phyloP scores from a whole-genome alignment of 352 stramenopile genomes.

The Globisporangium apiculatum region DNA sequence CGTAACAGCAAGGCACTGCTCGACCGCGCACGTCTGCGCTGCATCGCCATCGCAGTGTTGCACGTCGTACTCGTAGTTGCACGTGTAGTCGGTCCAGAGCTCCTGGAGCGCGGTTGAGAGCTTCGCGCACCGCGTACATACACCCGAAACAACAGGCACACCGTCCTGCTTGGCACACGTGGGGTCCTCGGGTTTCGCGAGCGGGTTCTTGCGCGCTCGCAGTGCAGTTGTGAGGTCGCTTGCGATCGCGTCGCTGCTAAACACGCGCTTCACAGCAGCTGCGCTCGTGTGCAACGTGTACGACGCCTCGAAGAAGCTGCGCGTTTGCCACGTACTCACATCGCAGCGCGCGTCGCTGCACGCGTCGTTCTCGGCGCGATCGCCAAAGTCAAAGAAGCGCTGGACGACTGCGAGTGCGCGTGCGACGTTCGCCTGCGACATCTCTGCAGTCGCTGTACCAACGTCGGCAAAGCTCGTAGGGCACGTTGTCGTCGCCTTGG shows the following conservation, averaged over 20 bases:
- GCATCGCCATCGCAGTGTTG: constrained; percentile 31
- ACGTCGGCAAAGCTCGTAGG: constrained; percentile 11
- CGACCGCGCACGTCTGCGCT: constrained; percentile 23
- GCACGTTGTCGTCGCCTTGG: constrained; percentile 30
- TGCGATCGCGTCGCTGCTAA: constrained; percentile 10
- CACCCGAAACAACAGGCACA: constrained; percentile 14
- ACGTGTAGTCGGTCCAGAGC: constrained; percentile 61
- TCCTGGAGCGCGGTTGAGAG: constrained; percentile 42
- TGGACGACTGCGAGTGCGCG: constrained; percentile 17
- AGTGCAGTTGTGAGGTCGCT: constrained; percentile 16
- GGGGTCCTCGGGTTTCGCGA: constrained; percentile 10
- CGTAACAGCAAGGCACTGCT: constrained; percentile 49
- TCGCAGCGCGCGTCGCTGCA: constrained; percentile 52
- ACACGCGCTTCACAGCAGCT: constrained; percentile 19
- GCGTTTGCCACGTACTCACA: constrained; percentile 16
- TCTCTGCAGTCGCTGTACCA: constrained; percentile 8
- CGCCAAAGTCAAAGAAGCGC: constrained; percentile 34
- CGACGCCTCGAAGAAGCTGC: constrained; percentile 33
- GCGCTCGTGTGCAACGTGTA: constrained; percentile 12
- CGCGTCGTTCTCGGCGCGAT: constrained; percentile 40
- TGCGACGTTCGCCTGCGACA: constrained; percentile 26
- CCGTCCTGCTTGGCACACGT: constrained; percentile 17
- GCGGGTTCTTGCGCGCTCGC: constrained; percentile 25
- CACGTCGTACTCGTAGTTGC: constrained; percentile 43
- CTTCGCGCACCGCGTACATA: constrained; percentile 47